Evolutionary conservation across 441 rosid genomes (phyloP).

Genomic region (Populus tomentosa): DNA sequence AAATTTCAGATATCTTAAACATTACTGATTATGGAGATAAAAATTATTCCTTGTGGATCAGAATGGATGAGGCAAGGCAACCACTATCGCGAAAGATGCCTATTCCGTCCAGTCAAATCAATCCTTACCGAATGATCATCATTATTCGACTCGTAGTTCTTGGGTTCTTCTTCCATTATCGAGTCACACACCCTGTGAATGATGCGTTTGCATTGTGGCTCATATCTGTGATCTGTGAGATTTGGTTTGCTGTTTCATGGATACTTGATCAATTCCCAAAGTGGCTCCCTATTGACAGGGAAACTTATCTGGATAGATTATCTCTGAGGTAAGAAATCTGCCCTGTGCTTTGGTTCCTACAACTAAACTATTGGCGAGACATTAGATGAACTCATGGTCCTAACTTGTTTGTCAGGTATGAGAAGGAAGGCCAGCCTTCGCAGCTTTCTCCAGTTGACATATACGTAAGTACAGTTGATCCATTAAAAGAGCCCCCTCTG

Average conservation of each 20-base stretch:
- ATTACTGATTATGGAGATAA: background rate
- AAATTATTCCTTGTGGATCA: background rate
- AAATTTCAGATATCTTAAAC: background rate
- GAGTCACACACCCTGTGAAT: background rate
- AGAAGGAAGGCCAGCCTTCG: background rate
- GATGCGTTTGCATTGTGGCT: background rate
- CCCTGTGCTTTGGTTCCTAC: background rate
- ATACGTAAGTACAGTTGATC: background rate
- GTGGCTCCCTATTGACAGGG: background rate
- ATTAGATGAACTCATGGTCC: background rate
- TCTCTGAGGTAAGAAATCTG: background rate
- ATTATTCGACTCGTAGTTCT: background rate
- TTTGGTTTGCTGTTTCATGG: background rate
- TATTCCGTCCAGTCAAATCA: background rate
- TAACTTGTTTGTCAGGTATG: background rate
- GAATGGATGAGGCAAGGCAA: background rate
- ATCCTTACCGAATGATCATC: background rate
- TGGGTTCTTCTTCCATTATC: background rate
- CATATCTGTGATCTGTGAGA: background rate
- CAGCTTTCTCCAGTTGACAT: background rate
- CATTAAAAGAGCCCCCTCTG: background rate
- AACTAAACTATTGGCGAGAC: background rate
- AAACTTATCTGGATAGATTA: background rate
- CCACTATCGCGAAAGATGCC: background rate
- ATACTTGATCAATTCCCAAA: background rate